Base-by-base conservation (phyloP, 176 grass and related monocot species). In the Dactylis glomerata region DNA sequence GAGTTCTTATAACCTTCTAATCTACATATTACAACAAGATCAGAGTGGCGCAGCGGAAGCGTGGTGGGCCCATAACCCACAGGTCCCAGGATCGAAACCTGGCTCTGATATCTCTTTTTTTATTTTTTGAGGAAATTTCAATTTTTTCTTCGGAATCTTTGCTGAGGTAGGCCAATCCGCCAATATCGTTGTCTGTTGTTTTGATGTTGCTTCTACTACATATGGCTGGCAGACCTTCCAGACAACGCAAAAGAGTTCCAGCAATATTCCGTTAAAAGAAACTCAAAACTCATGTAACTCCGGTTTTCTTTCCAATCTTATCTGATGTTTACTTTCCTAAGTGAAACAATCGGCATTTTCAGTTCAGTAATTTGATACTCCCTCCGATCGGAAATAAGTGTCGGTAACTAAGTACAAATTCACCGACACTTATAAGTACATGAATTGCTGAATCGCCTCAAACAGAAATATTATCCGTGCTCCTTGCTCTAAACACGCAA, bases 21-120 rank as follows among this genome's bases (percentile, higher is more conserved):
- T n/a, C n/a, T 8, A 52, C 5, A 8, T 20, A 1, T 6, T 52
- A 0, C 34, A 82, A 3, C 6, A 17, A 10, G 19, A 98, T 93
- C 95, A 97, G 77, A 98, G 89, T 96, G 93, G 87, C 86, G 93
- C 89, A 96, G 93, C 86, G 83, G 89, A 94, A 95, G 88, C 95
- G 90, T 97, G 88, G 87, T 97, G 92, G 90, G 89, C 95, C 92
- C 92, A 94, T 97, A 97, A 94, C 95, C 89, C 91, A 93, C 89
- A 98, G 91, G 89, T 90, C 93, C 71, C 87, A 92, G 89, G 85
- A 93, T 95, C 85, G 89, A 93, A 93, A 95, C 95, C 87, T 93
- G 84, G 61, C 61, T 64, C 30, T 64, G 61, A 64, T 64, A 64
- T 0, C 1, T 0, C 6, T 61, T 61, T 5, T 26, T 63, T 16